Evolutionary conservation across 805 yeast genomes (phyloP).

Genomic region (Saccharomycodes ludwigii): DNA sequence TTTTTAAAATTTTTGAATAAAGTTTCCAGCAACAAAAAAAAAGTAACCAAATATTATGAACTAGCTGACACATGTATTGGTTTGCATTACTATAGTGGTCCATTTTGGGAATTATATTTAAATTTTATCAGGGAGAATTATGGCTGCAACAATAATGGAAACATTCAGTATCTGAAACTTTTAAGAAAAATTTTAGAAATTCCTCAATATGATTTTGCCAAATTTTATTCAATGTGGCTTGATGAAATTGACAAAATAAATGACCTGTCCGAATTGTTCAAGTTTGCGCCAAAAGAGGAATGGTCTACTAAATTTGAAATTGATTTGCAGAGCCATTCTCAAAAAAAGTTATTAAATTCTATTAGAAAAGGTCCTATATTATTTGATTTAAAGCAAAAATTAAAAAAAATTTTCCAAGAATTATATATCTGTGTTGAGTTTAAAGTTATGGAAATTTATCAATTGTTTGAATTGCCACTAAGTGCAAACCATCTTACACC

Average conservation of each 20-base stretch:
- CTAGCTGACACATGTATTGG: constrained; percentile 22
- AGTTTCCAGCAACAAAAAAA: constrained; percentile 11
- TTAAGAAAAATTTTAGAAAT: constrained; percentile 21
- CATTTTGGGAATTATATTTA: constrained; percentile 24
- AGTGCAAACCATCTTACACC: constrained; percentile 10
- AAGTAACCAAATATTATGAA: constrained; percentile 18
- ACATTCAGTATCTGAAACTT: constrained; percentile 14
- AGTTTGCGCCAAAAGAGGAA: constrained; percentile 16
- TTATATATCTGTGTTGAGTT: constrained; percentile 20
- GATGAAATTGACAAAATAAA: constrained; percentile 16
- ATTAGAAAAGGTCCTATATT: constrained; percentile 25
- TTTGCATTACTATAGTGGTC: constrained; percentile 22
- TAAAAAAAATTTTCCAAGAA: constrained; percentile 20
- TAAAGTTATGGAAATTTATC: constrained; percentile 19
- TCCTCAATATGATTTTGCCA: constrained; percentile 21
- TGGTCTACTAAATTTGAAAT: constrained; percentile 15
- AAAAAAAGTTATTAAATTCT: constrained; percentile 4
- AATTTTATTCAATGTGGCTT: constrained; percentile 21
- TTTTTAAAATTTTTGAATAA: constrained; percentile 22
- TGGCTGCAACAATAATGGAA: constrained; percentile 5
- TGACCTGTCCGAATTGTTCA: constrained; percentile 16
- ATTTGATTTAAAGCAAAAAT: constrained; percentile 18
- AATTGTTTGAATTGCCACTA: constrained; percentile 20
- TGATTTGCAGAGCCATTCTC: constrained; percentile 7
- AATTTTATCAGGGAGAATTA: constrained; percentile 16